These are phyloP conservation scores for Eucalyptus tenuipes DNA, from an alignment of 345 rosid genomes.

Conservation along the genomic window DNA sequence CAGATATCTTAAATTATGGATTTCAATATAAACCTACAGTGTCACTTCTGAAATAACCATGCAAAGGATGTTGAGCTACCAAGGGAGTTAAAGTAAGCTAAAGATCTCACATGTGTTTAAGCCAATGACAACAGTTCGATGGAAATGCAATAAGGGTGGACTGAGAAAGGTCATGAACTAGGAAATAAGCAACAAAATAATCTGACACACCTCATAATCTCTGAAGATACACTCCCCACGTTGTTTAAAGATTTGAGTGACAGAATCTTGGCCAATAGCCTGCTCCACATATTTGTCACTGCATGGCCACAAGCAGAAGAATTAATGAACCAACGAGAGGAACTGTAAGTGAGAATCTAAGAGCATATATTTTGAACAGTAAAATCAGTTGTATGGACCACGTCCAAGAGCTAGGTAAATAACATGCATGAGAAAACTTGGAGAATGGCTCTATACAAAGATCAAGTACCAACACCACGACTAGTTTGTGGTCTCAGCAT, in stretches of 20 bases:
- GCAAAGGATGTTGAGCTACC: neutral
- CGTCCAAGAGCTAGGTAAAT: neutral
- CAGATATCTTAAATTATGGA: neutral
- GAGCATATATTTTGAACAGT: neutral
- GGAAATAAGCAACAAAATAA: neutral
- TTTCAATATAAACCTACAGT: neutral
- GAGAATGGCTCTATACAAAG: neutral
- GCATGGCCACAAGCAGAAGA: neutral
- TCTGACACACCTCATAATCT: slow-evolving; percentile 24
- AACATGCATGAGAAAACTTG: neutral
- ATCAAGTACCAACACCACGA: neutral
- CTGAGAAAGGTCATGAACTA: neutral
- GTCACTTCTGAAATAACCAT: neutral
- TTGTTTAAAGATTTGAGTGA: slow-evolving; percentile 22
- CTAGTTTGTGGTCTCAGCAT: neutral
- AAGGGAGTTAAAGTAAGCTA: neutral
- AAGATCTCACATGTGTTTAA: neutral
- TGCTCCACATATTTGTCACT: slow-evolving; percentile 32
- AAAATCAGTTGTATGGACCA: neutral
- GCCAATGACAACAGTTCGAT: neutral
- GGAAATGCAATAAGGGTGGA: neutral
- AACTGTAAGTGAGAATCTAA: neutral
- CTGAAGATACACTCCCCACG: slow-evolving; percentile 30
- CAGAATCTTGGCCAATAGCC: slow-evolving; percentile 14
- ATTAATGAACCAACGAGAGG: neutral